Evolutionary conservation across 805 yeast species (phyloP), one percentile per base, ranked within the genome.

Genomic region (Teunomyces funiuensis): DNA sequence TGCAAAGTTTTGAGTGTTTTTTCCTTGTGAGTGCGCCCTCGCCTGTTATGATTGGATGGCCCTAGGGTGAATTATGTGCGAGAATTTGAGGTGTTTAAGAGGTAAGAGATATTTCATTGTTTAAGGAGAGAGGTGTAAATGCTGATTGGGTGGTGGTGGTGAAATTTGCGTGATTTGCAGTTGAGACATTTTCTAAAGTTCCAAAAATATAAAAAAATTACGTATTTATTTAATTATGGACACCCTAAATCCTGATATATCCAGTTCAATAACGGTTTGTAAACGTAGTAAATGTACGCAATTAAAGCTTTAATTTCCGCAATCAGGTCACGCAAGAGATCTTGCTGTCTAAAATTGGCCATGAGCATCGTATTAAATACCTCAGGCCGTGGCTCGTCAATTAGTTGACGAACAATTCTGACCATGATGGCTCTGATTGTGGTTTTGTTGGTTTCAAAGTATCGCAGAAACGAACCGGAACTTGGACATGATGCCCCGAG

Each of bases 221-320:
- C 5, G 3, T 5, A 22, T 5, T 22, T 5, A 3, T 22, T 3
- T 3, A 22, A 22, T 4, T 22, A 30, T 4, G 43, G 39, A 8
- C 36, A 7, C 20, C 59, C 61, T 17, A 60, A 36, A 41, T 60
- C 66, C 28, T 33, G 31, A 43, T 56, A 51, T 6, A 62, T 56
- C 67, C 66, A 62, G 50, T 61, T 51, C 6, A 61, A 39, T 10
- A 58, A 39, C 10, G 63, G 65, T 15, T 46, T 36, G 42, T 61
- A 60, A 8, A 59, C 38, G 13, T 45, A 39, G 44, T 58, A 59
- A 9, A 57, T 44, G 18, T 36, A 42, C 5, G 15, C 14, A 15
- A 43, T 41, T 6, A 46, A 19, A 2, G 20, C 28, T 13, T 31
- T 10, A 5, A 50, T 34, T 6, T 49, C 44, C 9, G 20, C 11